phyloP scores from a whole-genome alignment of 139 green algal genomes.

The Volvox africanus region DNA sequence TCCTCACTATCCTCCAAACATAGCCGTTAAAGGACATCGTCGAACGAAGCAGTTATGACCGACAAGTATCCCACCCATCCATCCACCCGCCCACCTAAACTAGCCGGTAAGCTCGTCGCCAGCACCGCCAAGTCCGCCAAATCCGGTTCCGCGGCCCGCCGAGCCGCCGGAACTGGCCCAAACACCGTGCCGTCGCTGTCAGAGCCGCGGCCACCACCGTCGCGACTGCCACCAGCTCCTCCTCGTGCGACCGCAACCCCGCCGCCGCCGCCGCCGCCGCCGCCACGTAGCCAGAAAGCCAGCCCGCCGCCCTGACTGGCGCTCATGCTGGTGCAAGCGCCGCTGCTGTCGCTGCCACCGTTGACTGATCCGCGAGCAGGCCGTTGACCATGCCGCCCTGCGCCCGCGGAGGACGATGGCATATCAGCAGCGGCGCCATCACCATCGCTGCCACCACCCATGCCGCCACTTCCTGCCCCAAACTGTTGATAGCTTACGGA shows the following conservation, averaged over 20 bases:
- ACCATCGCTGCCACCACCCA: background rate
- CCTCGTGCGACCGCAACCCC: background rate
- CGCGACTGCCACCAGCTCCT: background rate
- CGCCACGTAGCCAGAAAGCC: background rate
- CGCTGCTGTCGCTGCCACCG: conserved; percentile 35
- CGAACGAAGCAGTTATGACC: too few species aligned
- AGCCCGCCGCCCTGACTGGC: background rate
- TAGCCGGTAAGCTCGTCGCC: conserved; percentile 28
- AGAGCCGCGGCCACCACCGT: too few species aligned
- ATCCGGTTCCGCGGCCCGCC: background rate
- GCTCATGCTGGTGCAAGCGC: background rate
- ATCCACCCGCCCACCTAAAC: conserved; percentile 23
- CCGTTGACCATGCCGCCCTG: background rate
- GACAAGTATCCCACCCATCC: background rate
- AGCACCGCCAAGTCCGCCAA: conserved; percentile 40
- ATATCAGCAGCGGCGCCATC: background rate
- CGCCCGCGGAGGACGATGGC: background rate
- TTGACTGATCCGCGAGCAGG: background rate
- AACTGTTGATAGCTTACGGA: conserved; percentile 9
- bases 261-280: background rate
- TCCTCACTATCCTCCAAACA: too few species aligned
- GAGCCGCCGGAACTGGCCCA: background rate
- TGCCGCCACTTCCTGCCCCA: background rate
- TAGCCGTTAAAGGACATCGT: too few species aligned
- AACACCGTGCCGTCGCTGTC: background rate